Conservation (phyloP, 306 rosid species). For the Crataegus laevigata region DNA sequence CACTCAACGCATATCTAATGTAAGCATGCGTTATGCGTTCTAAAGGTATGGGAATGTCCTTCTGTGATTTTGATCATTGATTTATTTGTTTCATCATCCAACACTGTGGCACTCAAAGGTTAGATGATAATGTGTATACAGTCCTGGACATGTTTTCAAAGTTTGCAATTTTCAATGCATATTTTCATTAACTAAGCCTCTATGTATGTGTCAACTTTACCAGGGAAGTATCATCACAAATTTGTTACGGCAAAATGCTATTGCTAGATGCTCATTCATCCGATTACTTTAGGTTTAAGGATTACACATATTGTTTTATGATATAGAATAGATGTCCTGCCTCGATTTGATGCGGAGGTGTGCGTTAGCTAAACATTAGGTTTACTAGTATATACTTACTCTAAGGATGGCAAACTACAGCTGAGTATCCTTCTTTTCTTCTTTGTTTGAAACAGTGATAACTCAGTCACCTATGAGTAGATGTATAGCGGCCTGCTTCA, state of each 20-base stretch:
- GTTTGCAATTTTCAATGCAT: not conserved
- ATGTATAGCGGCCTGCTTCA: slow-evolving; percentile 60
- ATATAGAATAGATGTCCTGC: not conserved
- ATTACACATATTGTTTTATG: not conserved
- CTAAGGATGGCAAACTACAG: not conserved
- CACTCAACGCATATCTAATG: slow-evolving; percentile 12
- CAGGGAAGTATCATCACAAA: not conserved
- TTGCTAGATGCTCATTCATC: not conserved
- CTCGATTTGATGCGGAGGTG: not conserved
- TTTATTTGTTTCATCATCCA: slow-evolving; percentile 72
- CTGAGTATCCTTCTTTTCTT: not conserved
- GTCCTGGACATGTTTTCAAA: not conserved
- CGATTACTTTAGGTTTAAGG: not conserved
- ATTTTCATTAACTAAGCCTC: not conserved
- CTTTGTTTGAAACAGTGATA: slow-evolving; percentile 45
- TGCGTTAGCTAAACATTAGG: not conserved
- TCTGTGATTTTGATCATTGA: slow-evolving; percentile 67
- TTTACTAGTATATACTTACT: not conserved
- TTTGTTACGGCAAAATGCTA: not conserved
- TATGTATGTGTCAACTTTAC: not conserved
- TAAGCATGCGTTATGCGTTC: slow-evolving; percentile 8
- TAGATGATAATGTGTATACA: slow-evolving; percentile 10
- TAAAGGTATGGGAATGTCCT: slow-evolving; percentile 92
- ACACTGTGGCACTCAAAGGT: slow-evolving; percentile 78
- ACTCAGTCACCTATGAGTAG: slow-evolving; percentile 55